These are phyloP conservation scores for Cyclocybe aegerita DNA, from an alignment of 768 basidiomycete species.

Conservation along the genomic window DNA sequence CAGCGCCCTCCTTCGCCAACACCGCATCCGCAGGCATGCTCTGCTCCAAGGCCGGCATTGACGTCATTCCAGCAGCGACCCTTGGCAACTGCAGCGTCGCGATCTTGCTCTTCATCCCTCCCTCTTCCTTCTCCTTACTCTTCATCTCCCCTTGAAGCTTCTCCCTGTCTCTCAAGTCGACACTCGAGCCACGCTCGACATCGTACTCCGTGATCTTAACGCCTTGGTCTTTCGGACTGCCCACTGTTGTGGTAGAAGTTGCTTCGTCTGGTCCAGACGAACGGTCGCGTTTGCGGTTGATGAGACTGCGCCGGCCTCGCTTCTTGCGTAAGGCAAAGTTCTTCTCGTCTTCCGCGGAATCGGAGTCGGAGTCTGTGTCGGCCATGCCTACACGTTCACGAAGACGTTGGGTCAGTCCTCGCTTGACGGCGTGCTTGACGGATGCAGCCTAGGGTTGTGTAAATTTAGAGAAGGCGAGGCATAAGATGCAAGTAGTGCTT, in stretches of 20 bases:
- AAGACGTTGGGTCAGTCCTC: slow-evolving; percentile 75
- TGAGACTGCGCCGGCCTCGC: slow-evolving; percentile 11
- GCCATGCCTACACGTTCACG: slow-evolving; percentile 74
- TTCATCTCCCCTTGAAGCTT: background rate
- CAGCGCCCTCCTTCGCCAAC: slow-evolving; percentile 68
- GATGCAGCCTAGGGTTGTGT: slow-evolving; percentile 51
- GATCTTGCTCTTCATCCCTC: slow-evolving; percentile 25
- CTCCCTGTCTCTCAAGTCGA: slow-evolving; percentile 20
- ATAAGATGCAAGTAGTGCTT: background rate
- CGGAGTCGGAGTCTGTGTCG: slow-evolving; percentile 54
- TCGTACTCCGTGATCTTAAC: slow-evolving; percentile 8
- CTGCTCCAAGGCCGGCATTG: slow-evolving; percentile 63
- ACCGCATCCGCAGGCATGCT: slow-evolving; percentile 90
- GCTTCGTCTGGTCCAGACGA: no score
- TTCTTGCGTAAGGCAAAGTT: slow-evolving; percentile 18
- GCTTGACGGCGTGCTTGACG: slow-evolving; percentile 82
- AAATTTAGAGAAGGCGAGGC: background rate
- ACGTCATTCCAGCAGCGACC: slow-evolving; percentile 39
- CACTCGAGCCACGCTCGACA: slow-evolving; percentile 26
- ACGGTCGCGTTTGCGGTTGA: background rate
- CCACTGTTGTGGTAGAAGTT: no score
- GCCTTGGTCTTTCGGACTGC: background rate
- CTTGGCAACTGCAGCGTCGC: slow-evolving; percentile 41
- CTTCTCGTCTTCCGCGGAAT: slow-evolving; percentile 30
- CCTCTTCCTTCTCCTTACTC: slow-evolving; percentile 1